Evolutionary conservation across 306 rosid genomes (phyloP), one percentile per base, ranked within the genome.

Genomic region (Sechiopsis laciniata): DNA sequence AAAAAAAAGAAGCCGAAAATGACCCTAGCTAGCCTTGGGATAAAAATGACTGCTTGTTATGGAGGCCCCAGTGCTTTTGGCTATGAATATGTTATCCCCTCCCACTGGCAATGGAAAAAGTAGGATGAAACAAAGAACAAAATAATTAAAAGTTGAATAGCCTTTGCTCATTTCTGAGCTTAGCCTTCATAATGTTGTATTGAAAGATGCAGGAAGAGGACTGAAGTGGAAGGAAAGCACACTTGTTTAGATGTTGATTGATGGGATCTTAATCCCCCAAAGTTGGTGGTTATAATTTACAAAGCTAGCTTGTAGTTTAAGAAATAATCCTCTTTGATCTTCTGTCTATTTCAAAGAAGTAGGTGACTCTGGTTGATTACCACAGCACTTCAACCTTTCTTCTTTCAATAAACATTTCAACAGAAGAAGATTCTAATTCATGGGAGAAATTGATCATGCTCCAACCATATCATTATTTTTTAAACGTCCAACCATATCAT

Each of bases 1-100:
- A 10, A 52, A 45, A 20, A 22, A 21, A 17, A 37, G 45, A 42
- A 57, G 4, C 22, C 7, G 48, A 51, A 10, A 71, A 26, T 29
- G 60, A 15, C 75, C 22, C 50, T n/a, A n/a, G n/a, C n/a, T n/a
- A 55, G n/a, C 61, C 40, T 46, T 54, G 6, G 52, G 71, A 40
- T 37, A 37, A 64, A 35, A 64, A 7, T 15, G 71, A 64, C 52
- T 64, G 26, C 40, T 35, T 64, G 22, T 8, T 35, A 6, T 64
- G 13, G 22, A 37, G 59, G 74, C 35, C 75, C 75, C 75, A 32
- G 15, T 71, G 75, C 75, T 71, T 71, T 51, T 55, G 60, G 46
- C 63, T 42, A 53, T 54, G 70, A 35, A 35, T 8, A 63, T 35
- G 75, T 54, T 54, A 53, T 32, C 61, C 2, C 22, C 19, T 71